Conservation (phyloP, 164 flowering plant species). For the Magnolia kwangsiensis region DNA sequence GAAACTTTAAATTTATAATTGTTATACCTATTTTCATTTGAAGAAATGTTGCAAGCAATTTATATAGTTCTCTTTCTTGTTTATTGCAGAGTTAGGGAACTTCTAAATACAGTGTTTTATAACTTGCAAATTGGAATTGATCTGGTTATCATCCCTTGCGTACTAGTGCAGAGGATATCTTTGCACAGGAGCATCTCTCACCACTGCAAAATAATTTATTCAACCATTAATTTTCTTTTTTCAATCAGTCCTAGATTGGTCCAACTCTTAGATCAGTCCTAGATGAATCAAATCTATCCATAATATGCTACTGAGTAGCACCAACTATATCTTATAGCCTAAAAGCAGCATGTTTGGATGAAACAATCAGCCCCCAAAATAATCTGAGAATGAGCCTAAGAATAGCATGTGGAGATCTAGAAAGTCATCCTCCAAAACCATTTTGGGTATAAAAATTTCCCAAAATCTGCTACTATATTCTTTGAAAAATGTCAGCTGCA, state of each 20-base stretch:
- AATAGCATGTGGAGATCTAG: too few relatives aligned
- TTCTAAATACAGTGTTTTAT: too few relatives aligned
- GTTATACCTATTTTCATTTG: neutral
- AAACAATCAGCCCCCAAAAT: too few relatives aligned
- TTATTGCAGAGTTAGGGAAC: neutral
- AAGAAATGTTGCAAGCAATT: neutral
- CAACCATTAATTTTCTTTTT: neutral
- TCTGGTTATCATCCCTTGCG: neutral
- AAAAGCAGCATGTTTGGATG: neutral
- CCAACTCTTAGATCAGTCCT: neutral
- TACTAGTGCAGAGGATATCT: neutral
- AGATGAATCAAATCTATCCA: neutral
- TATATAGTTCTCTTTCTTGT: neutral
- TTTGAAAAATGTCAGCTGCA: too few relatives aligned
- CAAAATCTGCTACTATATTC: too few relatives aligned
- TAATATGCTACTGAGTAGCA: neutral
- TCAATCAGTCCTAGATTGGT: too few relatives aligned
- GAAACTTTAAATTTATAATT: neutral
- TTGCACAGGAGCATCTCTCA: neutral
- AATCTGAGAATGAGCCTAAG: too few relatives aligned
- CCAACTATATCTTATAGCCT: neutral
- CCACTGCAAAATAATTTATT: neutral
- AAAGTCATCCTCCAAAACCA: too few relatives aligned
- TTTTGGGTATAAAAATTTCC: too few relatives aligned
- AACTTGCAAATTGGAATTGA: neutral